Conservation (phyloP, 2,329 filamentous ascomycete species). For the Pseudocercospora eumusae region DNA sequence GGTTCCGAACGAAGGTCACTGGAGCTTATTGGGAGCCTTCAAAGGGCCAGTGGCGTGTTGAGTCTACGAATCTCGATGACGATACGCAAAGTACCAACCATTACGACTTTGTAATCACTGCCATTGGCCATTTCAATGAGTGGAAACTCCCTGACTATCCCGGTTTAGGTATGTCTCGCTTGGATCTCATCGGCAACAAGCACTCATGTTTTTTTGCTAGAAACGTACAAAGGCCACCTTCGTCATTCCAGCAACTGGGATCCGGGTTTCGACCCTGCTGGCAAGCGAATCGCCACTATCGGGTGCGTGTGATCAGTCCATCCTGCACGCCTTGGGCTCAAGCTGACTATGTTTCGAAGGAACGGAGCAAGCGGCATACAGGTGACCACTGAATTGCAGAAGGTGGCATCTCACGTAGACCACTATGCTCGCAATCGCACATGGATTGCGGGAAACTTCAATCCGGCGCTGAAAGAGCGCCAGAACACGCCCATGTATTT, state of each 20-base stretch:
- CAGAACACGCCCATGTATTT: slow-evolving; percentile 60
- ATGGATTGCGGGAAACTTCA: slow-evolving; percentile 65
- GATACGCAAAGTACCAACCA: slow-evolving; percentile 42
- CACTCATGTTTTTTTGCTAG: slow-evolving; percentile 46
- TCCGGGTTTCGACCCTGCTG: slow-evolving; percentile 35
- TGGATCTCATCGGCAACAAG: neutral
- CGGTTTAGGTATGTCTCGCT: slow-evolving; percentile 28
- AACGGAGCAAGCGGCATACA: slow-evolving; percentile 49
- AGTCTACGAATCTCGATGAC: slow-evolving; percentile 46
- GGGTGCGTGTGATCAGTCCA: slow-evolving; percentile 27
- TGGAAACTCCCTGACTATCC: slow-evolving; percentile 65
- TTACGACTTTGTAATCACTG: slow-evolving; percentile 63
- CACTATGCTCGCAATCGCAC: slow-evolving; percentile 66
- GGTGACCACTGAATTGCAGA: slow-evolving; percentile 53
- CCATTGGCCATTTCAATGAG: slow-evolving; percentile 66
- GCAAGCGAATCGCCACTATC: slow-evolving; percentile 47
- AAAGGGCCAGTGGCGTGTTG: slow-evolving; percentile 59
- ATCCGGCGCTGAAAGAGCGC: slow-evolving; percentile 52
- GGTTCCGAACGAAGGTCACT: slow-evolving; percentile 58
- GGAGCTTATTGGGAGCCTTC: slow-evolving; percentile 58
- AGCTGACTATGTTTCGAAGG: neutral
- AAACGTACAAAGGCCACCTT: slow-evolving; percentile 42
- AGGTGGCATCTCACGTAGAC: slow-evolving; percentile 53
- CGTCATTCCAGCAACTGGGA: slow-evolving; percentile 47
- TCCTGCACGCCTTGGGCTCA: neutral